Percentiles rank a stretch among this genome's conserved stretches.
These are phyloP conservation scores for Phytophthora aleatoria DNA, from an alignment of 352 stramenopile genomes.

Conservation along the genomic window DNA sequence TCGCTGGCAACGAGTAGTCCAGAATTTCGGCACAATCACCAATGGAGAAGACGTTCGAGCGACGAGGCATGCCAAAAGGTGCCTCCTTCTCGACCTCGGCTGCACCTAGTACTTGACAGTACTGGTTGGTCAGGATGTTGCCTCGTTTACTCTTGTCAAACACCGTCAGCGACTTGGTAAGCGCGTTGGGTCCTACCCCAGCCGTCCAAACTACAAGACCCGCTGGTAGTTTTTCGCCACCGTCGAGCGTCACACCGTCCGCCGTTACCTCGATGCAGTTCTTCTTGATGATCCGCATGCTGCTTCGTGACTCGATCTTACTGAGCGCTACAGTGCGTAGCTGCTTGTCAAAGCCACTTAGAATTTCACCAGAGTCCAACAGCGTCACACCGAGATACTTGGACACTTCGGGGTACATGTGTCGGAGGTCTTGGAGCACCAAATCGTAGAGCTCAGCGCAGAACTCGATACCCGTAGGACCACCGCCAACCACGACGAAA, in stretches of 20 bases:
- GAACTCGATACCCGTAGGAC: constrained; percentile 95
- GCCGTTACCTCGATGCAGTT: constrained; percentile 65
- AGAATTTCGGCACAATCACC: constrained; percentile 92
- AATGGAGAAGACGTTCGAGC: constrained; percentile 91
- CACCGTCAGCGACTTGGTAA: constrained; percentile 64
- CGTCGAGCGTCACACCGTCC: constrained; percentile 61
- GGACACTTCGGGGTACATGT: constrained; percentile 71
- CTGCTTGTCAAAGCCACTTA: constrained; percentile 64
- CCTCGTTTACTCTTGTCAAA: constrained; percentile 76
- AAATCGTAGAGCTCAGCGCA: constrained; percentile 95
- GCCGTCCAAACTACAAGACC: constrained; percentile 79
- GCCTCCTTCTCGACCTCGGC: constrained; percentile 51
- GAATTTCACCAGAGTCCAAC: constrained; percentile 67
- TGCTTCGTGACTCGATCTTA: constrained; percentile 72
- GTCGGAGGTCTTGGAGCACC: constrained; percentile 88
- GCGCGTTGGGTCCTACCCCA: constrained; percentile 71
- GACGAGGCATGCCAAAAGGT: constrained; percentile 58
- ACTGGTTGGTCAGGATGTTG: constrained; percentile 83
- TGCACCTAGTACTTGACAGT: constrained; percentile 66
- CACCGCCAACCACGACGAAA: constrained; percentile 97
- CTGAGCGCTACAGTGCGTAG: constrained; percentile 67
- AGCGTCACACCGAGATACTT: constrained; percentile 70
- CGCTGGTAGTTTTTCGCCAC: constrained; percentile 60
- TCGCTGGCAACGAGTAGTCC: constrained; percentile 86
- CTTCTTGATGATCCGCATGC: constrained; percentile 77